Evolutionary conservation across 2,329 filamentous ascomycete species (phyloP).

Genomic region (Thielaviopsis musarum): DNA sequence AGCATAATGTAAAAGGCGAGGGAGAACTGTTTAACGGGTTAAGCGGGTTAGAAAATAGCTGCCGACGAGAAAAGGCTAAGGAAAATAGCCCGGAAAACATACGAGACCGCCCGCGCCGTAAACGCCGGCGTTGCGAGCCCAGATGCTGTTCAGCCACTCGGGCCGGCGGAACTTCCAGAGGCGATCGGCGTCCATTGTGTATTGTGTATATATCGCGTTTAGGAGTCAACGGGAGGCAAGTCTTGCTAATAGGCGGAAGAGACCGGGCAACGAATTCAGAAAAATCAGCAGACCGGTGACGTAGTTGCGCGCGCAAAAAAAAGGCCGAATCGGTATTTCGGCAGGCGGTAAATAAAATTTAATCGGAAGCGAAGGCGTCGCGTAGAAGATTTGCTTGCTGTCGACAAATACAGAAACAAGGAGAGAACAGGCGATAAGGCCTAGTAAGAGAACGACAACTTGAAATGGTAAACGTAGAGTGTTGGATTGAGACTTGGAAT

Average conservation of each 20-base stretch:
- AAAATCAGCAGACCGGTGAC: background rate
- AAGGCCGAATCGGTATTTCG: background rate
- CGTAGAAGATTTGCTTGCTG: background rate
- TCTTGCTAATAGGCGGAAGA: background rate
- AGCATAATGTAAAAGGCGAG: conserved; percentile 53
- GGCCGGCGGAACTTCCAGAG: conserved; percentile 52
- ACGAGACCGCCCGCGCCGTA: conserved; percentile 47
- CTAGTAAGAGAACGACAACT: background rate
- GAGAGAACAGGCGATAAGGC: background rate
- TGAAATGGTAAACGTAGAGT: background rate
- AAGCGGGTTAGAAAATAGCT: background rate
- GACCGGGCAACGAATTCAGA: background rate
- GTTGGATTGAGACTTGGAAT: background rate
- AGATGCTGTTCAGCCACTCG: conserved; percentile 49
- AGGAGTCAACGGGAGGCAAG: background rate
- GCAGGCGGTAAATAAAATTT: background rate
- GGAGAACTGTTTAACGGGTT: conserved; percentile 34
- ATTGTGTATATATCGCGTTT: background rate
- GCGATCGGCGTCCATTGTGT: conserved; percentile 43
- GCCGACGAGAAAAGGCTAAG: background rate
- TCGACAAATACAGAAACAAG: background rate
- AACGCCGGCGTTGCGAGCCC: conserved; percentile 45
- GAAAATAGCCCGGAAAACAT: conserved; percentile 19
- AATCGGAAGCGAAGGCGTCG: background rate
- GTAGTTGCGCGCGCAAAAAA: background rate